Evolutionary conservation across 169 alveolate genomes (phyloP), one percentile per base, ranked within the genome.

Genomic region (Cryptosporidium viatorum): DNA sequence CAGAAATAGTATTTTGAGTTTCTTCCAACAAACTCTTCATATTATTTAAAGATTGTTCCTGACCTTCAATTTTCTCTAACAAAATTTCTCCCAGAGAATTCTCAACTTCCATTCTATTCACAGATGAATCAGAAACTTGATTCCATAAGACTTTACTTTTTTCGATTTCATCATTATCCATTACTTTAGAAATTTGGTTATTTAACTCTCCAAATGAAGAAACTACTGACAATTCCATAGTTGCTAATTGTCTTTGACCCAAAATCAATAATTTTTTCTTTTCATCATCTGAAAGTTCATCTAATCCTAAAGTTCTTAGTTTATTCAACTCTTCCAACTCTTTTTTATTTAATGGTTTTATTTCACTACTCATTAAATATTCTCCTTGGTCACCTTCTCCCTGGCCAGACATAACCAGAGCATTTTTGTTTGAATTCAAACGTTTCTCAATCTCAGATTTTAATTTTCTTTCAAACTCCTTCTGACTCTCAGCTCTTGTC

Each of bases 181-280:
- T 14, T 23, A 45, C 89, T 41, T 80, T 29, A 39, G 89, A 12
- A 18, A 80, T 43, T 14, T 62, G 59, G 41, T 65, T 80, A 39
- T 80, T 80, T 31, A 80, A 45, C 14, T 39, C 62, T 7, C 67
- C 74, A n/a, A 80, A 65, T 26, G 89, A 37, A 4, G 71, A 37
- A 26, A 45, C 89, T 4, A 80, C 59, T 23, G 89, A 80, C 10
- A 80, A n/a, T 45, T 80, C 89, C 75, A 59, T 80, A 35, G 89
- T 80, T 37, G 89, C 89, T 14, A 80, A 33, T 48, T 80, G 74
- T 59, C 89, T 80, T 65, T 80, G 89, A 18, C 89, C 89, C 68
- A 80, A 65, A 39, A 65, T 62, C 21, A 80, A 8, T 16, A 80
- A 26, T 6, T 39, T 80, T 48, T 62, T 80, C 26, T 65, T 80